A percentile compares a stretch with the other conserved stretches of the same genome.
Evolutionary conservation across 2,329 filamentous ascomycete species (phyloP).

Genomic region (Alternaria dauci): DNA sequence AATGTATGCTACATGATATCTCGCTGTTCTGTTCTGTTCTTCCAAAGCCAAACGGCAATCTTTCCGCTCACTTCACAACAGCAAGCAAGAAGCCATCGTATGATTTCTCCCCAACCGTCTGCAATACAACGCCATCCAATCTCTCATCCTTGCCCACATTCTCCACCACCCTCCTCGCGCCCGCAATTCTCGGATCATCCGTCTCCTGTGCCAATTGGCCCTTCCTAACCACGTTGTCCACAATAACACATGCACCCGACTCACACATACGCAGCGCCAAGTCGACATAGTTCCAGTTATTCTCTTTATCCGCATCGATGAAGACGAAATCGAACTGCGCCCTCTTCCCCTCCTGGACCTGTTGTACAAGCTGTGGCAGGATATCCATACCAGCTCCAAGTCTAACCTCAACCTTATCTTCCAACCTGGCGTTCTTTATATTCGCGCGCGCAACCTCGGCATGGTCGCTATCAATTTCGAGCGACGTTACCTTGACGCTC

Average conservation of each 20-base stretch:
- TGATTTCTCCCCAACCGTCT: conserved; percentile 58
- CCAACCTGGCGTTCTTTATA: conserved; percentile 52
- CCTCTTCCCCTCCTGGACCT: conserved; percentile 52
- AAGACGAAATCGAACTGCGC: conserved; percentile 61
- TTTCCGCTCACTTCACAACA: conserved; percentile 43
- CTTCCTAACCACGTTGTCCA: conserved; percentile 61
- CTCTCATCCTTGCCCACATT: conserved; percentile 54
- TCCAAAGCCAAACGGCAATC: not conserved
- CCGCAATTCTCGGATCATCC: conserved; percentile 36
- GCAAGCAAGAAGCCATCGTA: conserved; percentile 59
- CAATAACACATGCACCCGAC: conserved; percentile 55
- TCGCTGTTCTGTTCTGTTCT: not conserved
- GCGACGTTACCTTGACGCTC: conserved; percentile 56
- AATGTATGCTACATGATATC: not conserved
- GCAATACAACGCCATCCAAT: conserved; percentile 55
- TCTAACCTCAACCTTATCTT: conserved; percentile 55
- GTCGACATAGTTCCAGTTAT: conserved; percentile 61
- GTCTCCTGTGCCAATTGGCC: conserved; percentile 48
- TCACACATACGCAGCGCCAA: conserved; percentile 54
- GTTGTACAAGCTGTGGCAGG: conserved; percentile 51
- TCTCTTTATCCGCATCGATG: conserved; percentile 62
- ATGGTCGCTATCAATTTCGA: conserved; percentile 60
- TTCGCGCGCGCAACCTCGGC: conserved; percentile 60
- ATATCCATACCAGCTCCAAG: conserved; percentile 58
- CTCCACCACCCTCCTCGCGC: conserved; percentile 54